Percentiles rank a stretch among this genome's conserved stretches.
Conservation (phyloP, 495 filamentous ascomycete genomes). For the Hypoxylon subgilvum region DNA sequence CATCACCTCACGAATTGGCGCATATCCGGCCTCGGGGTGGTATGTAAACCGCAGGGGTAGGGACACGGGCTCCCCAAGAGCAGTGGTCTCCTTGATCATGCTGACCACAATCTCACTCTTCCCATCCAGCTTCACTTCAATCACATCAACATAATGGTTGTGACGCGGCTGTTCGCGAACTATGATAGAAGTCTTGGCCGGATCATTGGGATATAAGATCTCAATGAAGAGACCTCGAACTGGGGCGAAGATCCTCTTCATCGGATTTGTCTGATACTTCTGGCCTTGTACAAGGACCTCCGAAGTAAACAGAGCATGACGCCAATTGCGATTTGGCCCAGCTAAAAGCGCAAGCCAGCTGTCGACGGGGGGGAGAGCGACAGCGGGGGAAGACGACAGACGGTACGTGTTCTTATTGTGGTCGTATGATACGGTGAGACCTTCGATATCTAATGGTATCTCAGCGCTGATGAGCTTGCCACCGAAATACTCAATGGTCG, state of each 20-base stretch:
- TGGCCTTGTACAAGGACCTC: constrained; percentile 94
- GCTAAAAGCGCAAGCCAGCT: constrained; percentile 88
- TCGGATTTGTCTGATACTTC: constrained; percentile 95
- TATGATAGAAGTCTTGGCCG: constrained; percentile 76
- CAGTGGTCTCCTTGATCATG: constrained; percentile 89
- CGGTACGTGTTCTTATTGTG: constrained; percentile 78
- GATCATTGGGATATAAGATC: constrained; percentile 77
- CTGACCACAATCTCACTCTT: constrained; percentile 81
- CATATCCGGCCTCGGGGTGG: constrained; percentile 90
- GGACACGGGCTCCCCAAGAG: constrained; percentile 74
- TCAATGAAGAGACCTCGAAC: constrained; percentile 86
- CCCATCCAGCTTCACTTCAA: constrained; percentile 77
- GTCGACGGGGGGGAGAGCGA: constrained; percentile 74
- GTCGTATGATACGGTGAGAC: constrained; percentile 78
- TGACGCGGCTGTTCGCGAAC: constrained; percentile 70
- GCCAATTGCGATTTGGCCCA: constrained; percentile 84
- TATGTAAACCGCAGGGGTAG: constrained; percentile 87
- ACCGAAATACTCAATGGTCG: constrained; percentile 92
- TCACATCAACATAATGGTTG: constrained; percentile 75
- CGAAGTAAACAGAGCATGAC: constrained; percentile 95
- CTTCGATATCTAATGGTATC: constrained; percentile 71
- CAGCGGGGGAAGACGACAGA: constrained; percentile 70
- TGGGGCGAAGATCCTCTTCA: constrained; percentile 87
- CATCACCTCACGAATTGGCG: constrained; percentile 95
- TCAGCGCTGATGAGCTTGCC: constrained; percentile 73